phyloP scores from a whole-genome alignment of 1,139 yeast species.

The Barnettozyma hawaiiensis region DNA sequence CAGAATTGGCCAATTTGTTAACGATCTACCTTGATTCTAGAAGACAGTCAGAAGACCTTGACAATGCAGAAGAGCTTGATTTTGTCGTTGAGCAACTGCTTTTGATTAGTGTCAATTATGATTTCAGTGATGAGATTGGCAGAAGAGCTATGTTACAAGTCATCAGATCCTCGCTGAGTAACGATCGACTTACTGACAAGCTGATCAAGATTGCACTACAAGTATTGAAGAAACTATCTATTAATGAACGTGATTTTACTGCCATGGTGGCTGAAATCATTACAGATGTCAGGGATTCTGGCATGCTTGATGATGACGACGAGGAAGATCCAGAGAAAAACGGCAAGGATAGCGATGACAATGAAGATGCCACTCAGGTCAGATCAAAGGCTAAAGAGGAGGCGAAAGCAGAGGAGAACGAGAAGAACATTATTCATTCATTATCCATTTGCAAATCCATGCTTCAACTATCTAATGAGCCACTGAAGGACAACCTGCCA shows the following conservation, averaged over 20 bases:
- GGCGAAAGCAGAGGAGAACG: conserved; percentile 29
- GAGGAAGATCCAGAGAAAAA: not conserved
- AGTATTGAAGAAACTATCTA: conserved; percentile 65
- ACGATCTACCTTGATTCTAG: conserved; percentile 49
- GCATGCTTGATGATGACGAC: conserved; percentile 32
- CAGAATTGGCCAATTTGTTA: conserved; percentile 58
- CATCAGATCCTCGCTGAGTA: conserved; percentile 55
- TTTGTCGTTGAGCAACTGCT: conserved; percentile 74
- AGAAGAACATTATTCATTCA: conserved; percentile 56
- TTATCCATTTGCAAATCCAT: conserved; percentile 65
- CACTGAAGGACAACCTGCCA: conserved; percentile 60
- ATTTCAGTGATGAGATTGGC: conserved; percentile 88
- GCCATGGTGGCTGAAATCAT: conserved; percentile 82
- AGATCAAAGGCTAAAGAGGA: conserved; percentile 27
- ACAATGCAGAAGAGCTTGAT: conserved; percentile 54
- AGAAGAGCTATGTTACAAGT: conserved; percentile 75
- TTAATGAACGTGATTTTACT: conserved; percentile 78
- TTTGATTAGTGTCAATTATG: conserved; percentile 63
- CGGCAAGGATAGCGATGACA: not conserved
- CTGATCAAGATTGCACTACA: conserved; percentile 54
- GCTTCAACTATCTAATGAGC: conserved; percentile 61
- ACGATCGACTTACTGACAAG: conserved; percentile 48
- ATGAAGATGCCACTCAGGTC: not conserved
- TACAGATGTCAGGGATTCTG: conserved; percentile 76
- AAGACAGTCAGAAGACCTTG: conserved; percentile 33